Evolutionary conservation across 768 basidiomycete genomes (phyloP).

Genomic region (Boletus reticuloceps): DNA sequence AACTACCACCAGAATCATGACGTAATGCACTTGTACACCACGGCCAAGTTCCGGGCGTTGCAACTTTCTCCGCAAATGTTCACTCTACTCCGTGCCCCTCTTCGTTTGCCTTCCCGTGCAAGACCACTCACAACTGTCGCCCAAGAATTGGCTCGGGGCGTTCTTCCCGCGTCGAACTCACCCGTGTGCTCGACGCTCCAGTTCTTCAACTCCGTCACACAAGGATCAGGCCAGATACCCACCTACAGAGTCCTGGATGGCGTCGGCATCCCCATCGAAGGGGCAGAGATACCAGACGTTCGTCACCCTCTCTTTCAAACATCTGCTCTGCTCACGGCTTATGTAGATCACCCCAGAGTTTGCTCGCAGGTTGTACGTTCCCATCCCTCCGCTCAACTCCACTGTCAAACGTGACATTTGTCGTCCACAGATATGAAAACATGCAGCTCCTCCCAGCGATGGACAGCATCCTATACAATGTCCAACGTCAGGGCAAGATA

Average conservation of each 20-base stretch:
- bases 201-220: constrained; percentile 79
- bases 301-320: constrained; percentile 12
- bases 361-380: constrained; percentile 58
- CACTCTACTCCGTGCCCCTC: not conserved
- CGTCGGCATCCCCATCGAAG: constrained; percentile 67
- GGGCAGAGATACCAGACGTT: constrained; percentile 75
- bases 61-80: constrained; percentile 13
- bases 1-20: constrained; percentile 40
- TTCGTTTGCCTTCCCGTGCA: not conserved
- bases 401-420: not conserved
- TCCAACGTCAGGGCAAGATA: constrained; percentile 92
- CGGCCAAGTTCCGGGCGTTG: constrained; percentile 20
- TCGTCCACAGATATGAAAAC: constrained; percentile 56
- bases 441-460: constrained; percentile 80
- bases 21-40: constrained; percentile 11
- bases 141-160: constrained; percentile 18
- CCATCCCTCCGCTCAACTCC: not conserved
- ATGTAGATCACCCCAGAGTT: constrained; percentile 63
- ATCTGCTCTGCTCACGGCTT: constrained; percentile 5
- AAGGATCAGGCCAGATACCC: constrained; percentile 64
- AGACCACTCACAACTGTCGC: constrained; percentile 10
- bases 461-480: constrained; percentile 87
- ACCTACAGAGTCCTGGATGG: constrained; percentile 87
- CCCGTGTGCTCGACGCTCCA: constrained; percentile 67
- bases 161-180: constrained; percentile 46